Base-by-base conservation (phyloP, 2,329 filamentous ascomycete genomes). In the Chaetomium olivaceum region DNA sequence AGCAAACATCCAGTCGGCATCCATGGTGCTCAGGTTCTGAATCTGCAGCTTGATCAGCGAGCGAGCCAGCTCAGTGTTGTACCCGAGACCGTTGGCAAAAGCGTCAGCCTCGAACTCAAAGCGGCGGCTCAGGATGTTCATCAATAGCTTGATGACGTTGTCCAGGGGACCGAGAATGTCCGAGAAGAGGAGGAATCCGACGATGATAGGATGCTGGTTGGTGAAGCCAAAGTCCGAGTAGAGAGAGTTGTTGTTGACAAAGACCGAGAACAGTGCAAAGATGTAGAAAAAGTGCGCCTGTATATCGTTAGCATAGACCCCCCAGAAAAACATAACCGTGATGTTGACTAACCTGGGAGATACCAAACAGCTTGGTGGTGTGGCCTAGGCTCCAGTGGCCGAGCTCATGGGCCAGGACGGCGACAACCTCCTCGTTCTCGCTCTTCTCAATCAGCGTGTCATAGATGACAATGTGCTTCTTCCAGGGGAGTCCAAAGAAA, bases 391-490 rank as follows among this genome's bases (percentile, higher is more conserved):
- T 94, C 95, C 95, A 99, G 82, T 99, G 95, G 60, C 95, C 95
- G 57, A 99, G 86, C 80, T 99, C 95, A 77, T 99, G 95, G 43
- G 92, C 93, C 62, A 99, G 83, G 61, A 99, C 93, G 70, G 95
- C 94, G 66, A 97, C 92, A 50, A 99, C 93, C 79, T 99, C 95
- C 75, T 95, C 86, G 4, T 91, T 89, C 68, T 93, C 88, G 77
- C 91, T 95, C 86, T 98, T 97, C 80, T 97, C 94, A 69, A 99
- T 93, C 69, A 99, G 81, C 5, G 96, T 99, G 77, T 99, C 95
- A 77, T 97, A 99, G 76, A 99, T 96, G 74, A 99, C 95, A 82
- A 99, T 99, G 82, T 98, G 96, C 86, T 98, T 98, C 86, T 97
- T 97, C 93, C 94, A 99, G 51, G 95, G 95, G 63, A 99, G 86